Evolutionary conservation across 2,329 filamentous ascomycete species (phyloP), one percentile per base, ranked within the genome.

Genomic region (Aspergillus spinulosporus): DNA sequence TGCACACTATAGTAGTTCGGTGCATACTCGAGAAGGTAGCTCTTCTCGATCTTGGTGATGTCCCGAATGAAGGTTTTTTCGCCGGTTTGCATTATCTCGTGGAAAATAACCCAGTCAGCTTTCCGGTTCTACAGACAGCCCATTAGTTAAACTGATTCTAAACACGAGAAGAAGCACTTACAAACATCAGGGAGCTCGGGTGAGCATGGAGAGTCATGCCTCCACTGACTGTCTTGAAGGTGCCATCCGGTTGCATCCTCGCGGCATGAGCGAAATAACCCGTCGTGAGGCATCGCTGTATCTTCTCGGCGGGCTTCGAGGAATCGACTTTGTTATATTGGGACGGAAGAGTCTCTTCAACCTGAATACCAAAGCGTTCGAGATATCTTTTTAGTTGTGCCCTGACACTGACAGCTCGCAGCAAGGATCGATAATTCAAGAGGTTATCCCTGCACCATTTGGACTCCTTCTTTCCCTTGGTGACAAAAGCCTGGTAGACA

Each of bases 241-340:
- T 92, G 11, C 94, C 94, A 77, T 97, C 93, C 0, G 90, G 83
- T 72, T 95, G 90, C 92, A 97, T 97, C 68, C 87, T 86, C 44
- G 94, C 94, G 3, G 91, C 92, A 71, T 97, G 91, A 0, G 92
- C 88, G 74, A 97, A 99, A 74, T 91, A 97, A 0, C 93, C 94
- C 2, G 88, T 84, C 2, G 93, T 92, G 26, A 99, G 81, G 74
- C 93, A 97, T 50, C 90, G 83, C 54, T 88, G 82, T 59, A 97
- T 93, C 61, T 88, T 82, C 66, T 96, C 90, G 1, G 85, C 82
- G 62, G 86, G 80, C 40, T 80, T 76, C 56, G 71, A 59, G 26
- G 64, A 12, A 64, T 73, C 60, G 54, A 65, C 58, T 52, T 74
- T 60, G 57, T 65, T 63, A 63, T 71, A 52, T 58, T 61, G 65